A percentile compares a stretch with the other conserved stretches of the same genome.
Evolutionary conservation across 1,284 basidiomycete species (phyloP).

Genomic region (Abortiporus biennis): DNA sequence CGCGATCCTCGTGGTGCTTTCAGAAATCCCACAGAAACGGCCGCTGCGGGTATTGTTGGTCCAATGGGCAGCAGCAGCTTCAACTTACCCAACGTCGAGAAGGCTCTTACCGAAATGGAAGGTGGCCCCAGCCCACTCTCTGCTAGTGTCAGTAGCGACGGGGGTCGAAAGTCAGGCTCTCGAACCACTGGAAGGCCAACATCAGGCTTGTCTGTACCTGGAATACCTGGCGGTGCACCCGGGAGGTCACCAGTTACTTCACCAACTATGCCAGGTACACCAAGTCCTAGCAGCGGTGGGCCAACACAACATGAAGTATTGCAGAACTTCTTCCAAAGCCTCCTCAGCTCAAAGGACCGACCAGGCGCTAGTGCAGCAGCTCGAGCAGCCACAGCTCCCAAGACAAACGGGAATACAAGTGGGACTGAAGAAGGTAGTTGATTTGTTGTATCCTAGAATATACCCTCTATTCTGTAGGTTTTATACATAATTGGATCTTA

Average conservation of each 20-base stretch:
- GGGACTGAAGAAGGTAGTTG: slow-evolving; percentile 31
- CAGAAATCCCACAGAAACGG: slow-evolving; percentile 59
- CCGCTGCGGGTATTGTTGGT: slow-evolving; percentile 73
- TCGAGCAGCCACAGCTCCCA: slow-evolving; percentile 16
- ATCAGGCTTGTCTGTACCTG: slow-evolving; percentile 19
- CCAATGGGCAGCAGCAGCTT: slow-evolving; percentile 83
- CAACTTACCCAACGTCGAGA: slow-evolving; percentile 80
- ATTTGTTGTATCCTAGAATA: slow-evolving; percentile 1
- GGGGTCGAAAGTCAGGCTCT: slow-evolving; percentile 17
- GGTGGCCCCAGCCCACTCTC: slow-evolving; percentile 32
- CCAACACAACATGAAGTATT: slow-evolving; percentile 77
- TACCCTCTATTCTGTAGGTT: slow-evolving; percentile 4
- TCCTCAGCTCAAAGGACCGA: slow-evolving; percentile 67
- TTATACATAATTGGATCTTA: too few relatives aligned
- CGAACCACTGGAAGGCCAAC: slow-evolving; percentile 18
- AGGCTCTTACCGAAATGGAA: slow-evolving; percentile 83
- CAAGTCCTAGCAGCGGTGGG: slow-evolving; percentile 41
- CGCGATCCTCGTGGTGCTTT: slow-evolving; percentile 86
- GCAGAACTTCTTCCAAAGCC: slow-evolving; percentile 82
- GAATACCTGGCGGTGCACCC: slow-evolving; percentile 13
- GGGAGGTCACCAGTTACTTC: slow-evolving; percentile 27
- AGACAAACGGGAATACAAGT: slow-evolving; percentile 24
- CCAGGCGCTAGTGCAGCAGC: slow-evolving; percentile 15
- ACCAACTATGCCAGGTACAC: slow-evolving; percentile 33
- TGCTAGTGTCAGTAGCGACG: slow-evolving; percentile 18